Evolutionary conservation across 129 eudicot species (phyloP), one percentile per base, ranked within the genome.

Genomic region (Silybum marianum): DNA sequence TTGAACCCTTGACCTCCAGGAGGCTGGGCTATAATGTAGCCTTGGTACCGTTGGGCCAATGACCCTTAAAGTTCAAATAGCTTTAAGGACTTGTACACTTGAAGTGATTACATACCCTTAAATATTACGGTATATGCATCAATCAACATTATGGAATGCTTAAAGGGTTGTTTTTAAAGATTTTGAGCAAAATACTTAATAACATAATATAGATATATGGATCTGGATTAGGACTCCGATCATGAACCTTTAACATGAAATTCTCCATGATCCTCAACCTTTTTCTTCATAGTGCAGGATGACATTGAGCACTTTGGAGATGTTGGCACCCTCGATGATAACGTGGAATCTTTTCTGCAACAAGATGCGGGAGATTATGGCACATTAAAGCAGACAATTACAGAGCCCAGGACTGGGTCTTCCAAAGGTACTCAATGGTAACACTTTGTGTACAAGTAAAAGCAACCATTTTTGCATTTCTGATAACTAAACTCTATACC

Each of bases 341-440:
- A 95, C 58, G 97, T 92, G 75, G 99, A 95, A 72, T 95, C 99
- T n/a, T 95, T 95, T 83, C 80, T 95, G 76, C 88, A 96, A 9
- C 85, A 92, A 51, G 97, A 95, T 88, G 97, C 90, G 44, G 99
- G 97, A 80, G 97, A 95, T 89, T 95, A 95, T 82, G 92, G 90
- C 25, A 86, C 97, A 26, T 38, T 92, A 78, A 95, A 95, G 84
- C 98, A 89, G 84, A 89, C 91, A 65, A 84, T 79, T 77, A 85
- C 97, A 12, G 99, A 92, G 77, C 97, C 83, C 68, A 92, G 91
- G 84, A 74, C 91, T 0, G 97, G 91, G 75, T 80, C 97, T 82
- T 83, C 97, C 66, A 92, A 95, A 82, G 97, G 99, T 90, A 86
- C 58, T 19, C 21, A 16, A 69, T 67, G 42, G 19, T 65, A 28